Percentiles rank a stretch among this genome's conserved stretches.
These are phyloP conservation scores for Podospora australis DNA, from an alignment of 495 filamentous ascomycete species.

Conservation along the genomic window DNA sequence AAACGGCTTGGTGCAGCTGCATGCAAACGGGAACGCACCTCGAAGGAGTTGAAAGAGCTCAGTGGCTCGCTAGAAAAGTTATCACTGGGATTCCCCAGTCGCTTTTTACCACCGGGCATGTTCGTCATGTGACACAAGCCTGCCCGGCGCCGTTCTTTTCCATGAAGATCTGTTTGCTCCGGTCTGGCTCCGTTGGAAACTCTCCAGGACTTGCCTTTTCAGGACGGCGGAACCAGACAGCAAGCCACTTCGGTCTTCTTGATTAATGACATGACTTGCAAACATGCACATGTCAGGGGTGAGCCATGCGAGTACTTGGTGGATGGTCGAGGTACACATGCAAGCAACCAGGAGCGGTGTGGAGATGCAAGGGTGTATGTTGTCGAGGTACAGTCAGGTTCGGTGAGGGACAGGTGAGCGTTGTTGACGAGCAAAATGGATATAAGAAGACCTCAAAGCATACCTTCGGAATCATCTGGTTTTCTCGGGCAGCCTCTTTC, in stretches of 20 bases:
- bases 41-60: neutral
- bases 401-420: no score
- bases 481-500: neutral
- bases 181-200: neutral
- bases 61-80: neutral
- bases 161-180: neutral
- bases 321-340: neutral
- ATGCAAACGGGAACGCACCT: neutral
- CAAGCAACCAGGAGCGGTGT: neutral
- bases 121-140: neutral
- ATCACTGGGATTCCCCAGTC: neutral
- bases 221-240: neutral
- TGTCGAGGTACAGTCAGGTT: no score
- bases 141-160: neutral
- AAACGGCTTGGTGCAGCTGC: constrained; percentile 4
- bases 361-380: no score
- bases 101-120: neutral
- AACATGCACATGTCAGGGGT: no score
- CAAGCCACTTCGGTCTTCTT: neutral
- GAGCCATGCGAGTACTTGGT: no score
- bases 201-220: neutral
- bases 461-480: neutral
- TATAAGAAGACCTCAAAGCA: constrained; percentile 1
- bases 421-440: no score
- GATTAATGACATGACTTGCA: neutral